Evolutionary conservation across 805 yeast species (phyloP).

Genomic region (Alloascoidea africana): DNA sequence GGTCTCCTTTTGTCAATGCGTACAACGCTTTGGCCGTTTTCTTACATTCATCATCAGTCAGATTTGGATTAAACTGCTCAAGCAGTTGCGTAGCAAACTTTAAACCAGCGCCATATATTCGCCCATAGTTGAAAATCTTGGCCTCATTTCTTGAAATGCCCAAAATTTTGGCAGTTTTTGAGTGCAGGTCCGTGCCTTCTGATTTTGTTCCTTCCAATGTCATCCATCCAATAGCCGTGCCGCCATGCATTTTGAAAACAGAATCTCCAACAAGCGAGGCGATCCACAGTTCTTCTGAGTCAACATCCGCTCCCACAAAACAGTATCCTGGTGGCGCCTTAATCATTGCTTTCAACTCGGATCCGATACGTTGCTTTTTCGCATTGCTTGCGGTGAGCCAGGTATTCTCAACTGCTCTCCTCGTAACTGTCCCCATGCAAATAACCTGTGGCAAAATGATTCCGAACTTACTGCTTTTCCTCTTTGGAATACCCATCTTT

Average conservation of each 20-base stretch:
- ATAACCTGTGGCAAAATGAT: conserved; percentile 72
- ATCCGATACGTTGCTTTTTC: conserved; percentile 71
- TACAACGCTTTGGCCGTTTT: conserved; percentile 54
- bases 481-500: conserved; percentile 2
- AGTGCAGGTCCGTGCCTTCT: conserved; percentile 89
- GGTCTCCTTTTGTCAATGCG: conserved; percentile 67
- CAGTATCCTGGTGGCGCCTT: conserved; percentile 80
- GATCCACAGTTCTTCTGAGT: conserved; percentile 96
- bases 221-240: conserved; percentile 98
- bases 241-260: conserved; percentile 78
- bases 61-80: conserved; percentile 63
- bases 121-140: conserved; percentile 88
- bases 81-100: conserved; percentile 77
- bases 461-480: conserved; percentile 27
- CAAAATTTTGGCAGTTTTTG: conserved; percentile 80
- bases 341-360: conserved; percentile 80
- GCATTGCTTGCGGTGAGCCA: conserved; percentile 98
- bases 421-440: conserved; percentile 93
- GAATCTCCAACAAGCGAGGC: conserved; percentile 93
- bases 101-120: conserved; percentile 96
- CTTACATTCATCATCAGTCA: conserved; percentile 53
- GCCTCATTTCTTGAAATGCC: conserved; percentile 89
- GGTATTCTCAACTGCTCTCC: conserved; percentile 92
- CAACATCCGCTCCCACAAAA: conserved; percentile 98
- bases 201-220: conserved; percentile 88